A percentile compares a stretch with the other conserved stretches of the same genome.
Conservation (phyloP, 495 filamentous ascomycete genomes). For the Chaetomidium leptoderma region DNA sequence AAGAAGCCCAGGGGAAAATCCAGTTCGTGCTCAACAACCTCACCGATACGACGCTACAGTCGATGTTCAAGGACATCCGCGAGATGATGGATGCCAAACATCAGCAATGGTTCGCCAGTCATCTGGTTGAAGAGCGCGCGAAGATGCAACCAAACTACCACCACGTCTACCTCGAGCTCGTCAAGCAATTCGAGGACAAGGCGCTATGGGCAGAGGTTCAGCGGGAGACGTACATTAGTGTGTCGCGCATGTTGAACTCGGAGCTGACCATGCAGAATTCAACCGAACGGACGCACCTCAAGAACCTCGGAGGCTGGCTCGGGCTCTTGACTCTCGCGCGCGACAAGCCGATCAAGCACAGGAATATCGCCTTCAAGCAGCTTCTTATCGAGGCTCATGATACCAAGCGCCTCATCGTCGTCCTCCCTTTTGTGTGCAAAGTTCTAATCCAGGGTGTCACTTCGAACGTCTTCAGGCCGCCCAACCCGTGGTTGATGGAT, state of each 20-base stretch:
- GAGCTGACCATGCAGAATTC: slow-evolving; percentile 74
- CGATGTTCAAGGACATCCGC: slow-evolving; percentile 73
- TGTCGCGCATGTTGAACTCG: slow-evolving; percentile 80
- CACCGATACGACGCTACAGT: slow-evolving; percentile 77
- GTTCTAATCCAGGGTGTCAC: slow-evolving; percentile 76
- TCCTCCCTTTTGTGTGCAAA: slow-evolving; percentile 96
- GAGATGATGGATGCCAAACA: slow-evolving; percentile 73
- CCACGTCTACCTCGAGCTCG: slow-evolving; percentile 80
- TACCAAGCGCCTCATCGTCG: slow-evolving; percentile 80
- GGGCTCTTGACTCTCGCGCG: slow-evolving; percentile 89
- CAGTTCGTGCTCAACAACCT: slow-evolving; percentile 96
- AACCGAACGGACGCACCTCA: slow-evolving; percentile 79
- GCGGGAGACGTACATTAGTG: slow-evolving; percentile 86
- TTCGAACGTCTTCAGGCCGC: slow-evolving; percentile 86
- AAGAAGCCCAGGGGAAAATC: slow-evolving; percentile 84
- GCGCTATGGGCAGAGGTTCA: slow-evolving; percentile 81
- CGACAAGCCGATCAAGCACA: slow-evolving; percentile 93
- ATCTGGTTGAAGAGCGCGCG: slow-evolving; percentile 93
- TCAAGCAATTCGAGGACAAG: slow-evolving; percentile 75
- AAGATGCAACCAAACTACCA: slow-evolving; percentile 97
- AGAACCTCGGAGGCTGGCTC: slow-evolving; percentile 88
- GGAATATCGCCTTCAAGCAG: slow-evolving; percentile 94
- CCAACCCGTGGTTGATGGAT: slow-evolving; percentile 97
- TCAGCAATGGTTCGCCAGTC: slow-evolving; percentile 92
- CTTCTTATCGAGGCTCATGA: slow-evolving; percentile 88